Base-by-base conservation (phyloP, 73 alveolate genomes). In the Paramecium biaurelia region DNA sequence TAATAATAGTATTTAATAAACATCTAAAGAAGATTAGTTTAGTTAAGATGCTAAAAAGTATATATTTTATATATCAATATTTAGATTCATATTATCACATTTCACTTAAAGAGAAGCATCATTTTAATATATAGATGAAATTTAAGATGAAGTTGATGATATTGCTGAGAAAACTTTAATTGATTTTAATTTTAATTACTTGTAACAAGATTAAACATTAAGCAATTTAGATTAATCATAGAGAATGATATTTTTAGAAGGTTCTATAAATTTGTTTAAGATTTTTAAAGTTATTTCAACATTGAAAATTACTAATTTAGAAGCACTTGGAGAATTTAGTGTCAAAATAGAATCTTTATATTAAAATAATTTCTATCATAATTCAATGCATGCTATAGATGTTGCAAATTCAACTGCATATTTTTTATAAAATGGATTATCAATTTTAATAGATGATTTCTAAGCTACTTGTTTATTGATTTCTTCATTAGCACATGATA, bases 401-500 rank as follows among this genome's bases (percentile, higher is more conserved):
- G 90, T 79, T 21, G 90, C 90, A 14, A 79, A 79, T 23, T 41
- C 76, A 79, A 79, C 90, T 1, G 90, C 90, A 41, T 79, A 43
- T 79, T 79, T 79, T n/a, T 8, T 79, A 30, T 5, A 79, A 79
- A 79, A 79, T 79, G 90, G 90, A 79, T 79, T 79, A 8, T 23
- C 18, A 4, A 11, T 24, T 43, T 42, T 79, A 9, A 49, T 92
- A 2, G 79, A 76, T 70, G 92, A 92, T 18, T 70, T 70, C 32
- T 88, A 92, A 7, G 49, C 82, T 20, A 70, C 95, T 35, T 85
- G 92, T 76, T 56, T 92, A 26, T 63, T 92, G 41, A 76, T 92
- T 1, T 57, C 92, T 1, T 85, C 95, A 30, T 58, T 72, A 14
- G 89, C 89, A 7, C 95, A 92, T 85, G 97, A 94, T 35, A 28